Evolutionary conservation across 768 basidiomycete genomes (phyloP), one percentile per base, ranked within the genome.

Genomic region (Exsudoporus frostii): DNA sequence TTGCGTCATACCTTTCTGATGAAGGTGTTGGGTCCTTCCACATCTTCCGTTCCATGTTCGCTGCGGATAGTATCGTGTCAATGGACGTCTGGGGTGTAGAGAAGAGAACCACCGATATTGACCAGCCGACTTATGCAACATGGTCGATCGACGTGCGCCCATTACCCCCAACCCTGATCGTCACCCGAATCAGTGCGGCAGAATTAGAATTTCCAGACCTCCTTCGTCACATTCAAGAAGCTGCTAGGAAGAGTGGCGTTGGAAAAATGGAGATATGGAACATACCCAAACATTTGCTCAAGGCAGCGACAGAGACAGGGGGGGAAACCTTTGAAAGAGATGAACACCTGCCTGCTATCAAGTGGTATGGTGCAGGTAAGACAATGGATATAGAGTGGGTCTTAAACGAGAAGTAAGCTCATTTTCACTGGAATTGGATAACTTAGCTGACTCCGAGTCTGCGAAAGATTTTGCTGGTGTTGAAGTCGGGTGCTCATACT

Each of bases 21-120:
- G 53, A 68, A 19, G 80, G 81, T n/a, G 75, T 82, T 10, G 79
- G 73, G n/a, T 74, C 73, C 13, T 79, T 73, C 57, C 73, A 73
- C 46, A 59, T 77, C 32, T 65, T 65, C 45, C 65, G 77, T 30
- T 51, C 66, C 15, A 69, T 68, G n/a, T 50, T 57, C 3, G 66
- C 50, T 14, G 51, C 45, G 4, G 48, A 53, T 15, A 13, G 25
- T 10, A 41, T 48, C 7, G 55, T 62, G 39, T 51, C 58, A 11
- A 56, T 55, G 52, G 59, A 56, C 30, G 27, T 54, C 14, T 66
- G 57, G 62, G 65, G 62, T 19, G 55, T 66, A 13, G 52, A 59
- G 42, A 59, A 57, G 51, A 46, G 48, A 22, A 22, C 22, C 10
- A 36, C 52, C 5, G 36, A 45, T 19, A 14, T 3, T 10, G 54